phyloP scores from a whole-genome alignment of 164 flowering plant species.

The Macadamia tetraphylla region DNA sequence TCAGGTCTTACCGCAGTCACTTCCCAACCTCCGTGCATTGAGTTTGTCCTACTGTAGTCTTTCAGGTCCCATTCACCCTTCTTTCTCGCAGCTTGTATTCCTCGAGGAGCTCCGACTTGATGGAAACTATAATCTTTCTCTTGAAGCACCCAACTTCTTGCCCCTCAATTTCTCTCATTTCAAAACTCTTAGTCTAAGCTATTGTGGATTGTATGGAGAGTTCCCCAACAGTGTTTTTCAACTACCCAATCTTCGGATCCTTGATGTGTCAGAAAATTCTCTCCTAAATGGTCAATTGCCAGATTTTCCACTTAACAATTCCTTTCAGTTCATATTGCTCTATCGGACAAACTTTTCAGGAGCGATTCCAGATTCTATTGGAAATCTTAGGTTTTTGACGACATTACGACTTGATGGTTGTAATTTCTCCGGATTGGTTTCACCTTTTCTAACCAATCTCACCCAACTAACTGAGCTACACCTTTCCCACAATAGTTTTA shows the following conservation, averaged over 20 bases:
- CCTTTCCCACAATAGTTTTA: too few relatives aligned
- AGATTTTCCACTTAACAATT: conserved; percentile 8
- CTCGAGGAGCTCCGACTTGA: neutral
- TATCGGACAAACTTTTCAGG: too few relatives aligned
- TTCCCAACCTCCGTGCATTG: neutral
- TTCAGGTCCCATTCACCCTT: neutral
- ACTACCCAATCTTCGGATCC: conserved; percentile 9
- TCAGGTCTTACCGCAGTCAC: neutral
- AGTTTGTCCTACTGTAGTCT: conserved; percentile 6
- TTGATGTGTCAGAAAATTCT: conserved; percentile 1
- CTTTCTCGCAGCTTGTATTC: neutral
- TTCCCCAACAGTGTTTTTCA: conserved; percentile 16
- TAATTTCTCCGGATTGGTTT: too few relatives aligned
- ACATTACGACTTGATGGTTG: too few relatives aligned
- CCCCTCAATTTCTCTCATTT: conserved; percentile 12
- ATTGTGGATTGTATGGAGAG: conserved; percentile 15
- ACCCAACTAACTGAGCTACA: too few relatives aligned
- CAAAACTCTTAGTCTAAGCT: neutral
- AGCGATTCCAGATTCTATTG: too few relatives aligned
- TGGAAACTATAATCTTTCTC: too few relatives aligned
- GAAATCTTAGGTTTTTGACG: too few relatives aligned
- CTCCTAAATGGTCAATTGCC: conserved; percentile 18
- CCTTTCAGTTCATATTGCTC: neutral
- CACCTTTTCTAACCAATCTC: too few relatives aligned
- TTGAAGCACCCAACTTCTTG: neutral